A percentile compares a stretch with the other conserved stretches of the same genome.
phyloP scores from a whole-genome alignment of 2,329 filamentous ascomycete species.

The Neonectria hederae region DNA sequence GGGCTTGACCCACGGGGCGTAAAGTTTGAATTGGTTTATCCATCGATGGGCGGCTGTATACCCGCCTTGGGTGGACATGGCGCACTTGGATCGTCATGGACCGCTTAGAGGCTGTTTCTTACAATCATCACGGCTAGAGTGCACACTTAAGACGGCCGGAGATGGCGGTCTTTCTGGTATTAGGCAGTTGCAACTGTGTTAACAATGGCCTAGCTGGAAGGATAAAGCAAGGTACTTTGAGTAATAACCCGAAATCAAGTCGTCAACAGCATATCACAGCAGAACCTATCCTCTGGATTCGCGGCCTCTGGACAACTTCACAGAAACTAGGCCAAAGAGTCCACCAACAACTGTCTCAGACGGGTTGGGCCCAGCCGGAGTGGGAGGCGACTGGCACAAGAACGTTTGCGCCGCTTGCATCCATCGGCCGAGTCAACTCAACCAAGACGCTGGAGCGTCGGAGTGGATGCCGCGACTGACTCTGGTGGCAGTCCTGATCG shows the following conservation, averaged over 20 bases:
- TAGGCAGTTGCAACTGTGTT: slow-evolving; percentile 1
- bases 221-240: slow-evolving; percentile 17
- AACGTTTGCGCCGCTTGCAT: slow-evolving; percentile 10
- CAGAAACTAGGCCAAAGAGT: not conserved
- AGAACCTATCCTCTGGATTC: too few species aligned
- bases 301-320: not conserved
- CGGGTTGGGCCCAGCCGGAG: slow-evolving; percentile 4
- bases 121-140: slow-evolving; percentile 8
- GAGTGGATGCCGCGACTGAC: not conserved
- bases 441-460: not conserved
- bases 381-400: slow-evolving; percentile 4
- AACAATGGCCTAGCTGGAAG: slow-evolving; percentile 14
- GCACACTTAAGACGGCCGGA: slow-evolving; percentile 23
- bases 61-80: slow-evolving; percentile 15
- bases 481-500: not conserved
- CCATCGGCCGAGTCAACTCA: slow-evolving; percentile 21
- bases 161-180: not conserved
- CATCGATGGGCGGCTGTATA: slow-evolving; percentile 16
- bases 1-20: slow-evolving; percentile 20
- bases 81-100: slow-evolving; percentile 11
- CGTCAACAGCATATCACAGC: not conserved
- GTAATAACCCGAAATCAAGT: not conserved
- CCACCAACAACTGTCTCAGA: slow-evolving; percentile 1
- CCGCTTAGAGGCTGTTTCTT: slow-evolving; percentile 27
- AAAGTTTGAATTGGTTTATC: slow-evolving; percentile 29